Percentiles rank a stretch among this genome's conserved stretches.
Evolutionary conservation across 306 rosid genomes (phyloP).

Genomic region (Cyamopsis tetragonoloba): DNA sequence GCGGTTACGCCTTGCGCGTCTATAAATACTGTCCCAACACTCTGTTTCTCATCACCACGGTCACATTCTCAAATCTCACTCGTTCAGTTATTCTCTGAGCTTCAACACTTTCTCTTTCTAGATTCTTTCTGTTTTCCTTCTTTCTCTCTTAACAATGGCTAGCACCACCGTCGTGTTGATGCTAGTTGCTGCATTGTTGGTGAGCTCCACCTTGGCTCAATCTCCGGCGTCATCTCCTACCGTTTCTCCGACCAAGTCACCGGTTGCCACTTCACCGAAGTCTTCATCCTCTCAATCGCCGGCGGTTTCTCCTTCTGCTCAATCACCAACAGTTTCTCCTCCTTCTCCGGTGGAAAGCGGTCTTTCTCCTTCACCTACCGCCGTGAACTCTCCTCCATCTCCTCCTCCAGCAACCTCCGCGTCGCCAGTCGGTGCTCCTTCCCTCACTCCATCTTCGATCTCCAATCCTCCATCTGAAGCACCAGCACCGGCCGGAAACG

Average conservation of each 20-base stretch:
- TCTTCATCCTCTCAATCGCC: conserved; percentile 29
- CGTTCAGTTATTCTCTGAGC: not conserved
- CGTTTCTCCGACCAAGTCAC: conserved; percentile 16
- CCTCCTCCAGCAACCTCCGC: conserved; percentile 24
- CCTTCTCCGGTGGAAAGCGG: conserved; percentile 4
- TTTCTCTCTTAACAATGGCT: conserved; percentile 39
- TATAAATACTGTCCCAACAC: conserved; percentile 27
- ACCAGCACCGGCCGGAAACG: not conserved
- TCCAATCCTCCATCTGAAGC: conserved; percentile 24
- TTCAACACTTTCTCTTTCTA: not conserved
- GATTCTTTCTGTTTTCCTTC: not conserved
- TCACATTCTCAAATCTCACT: not conserved
- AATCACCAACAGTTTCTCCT: conserved; percentile 22
- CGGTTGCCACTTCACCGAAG: not conserved
- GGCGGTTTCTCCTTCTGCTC: not conserved
- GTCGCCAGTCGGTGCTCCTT: conserved; percentile 18
- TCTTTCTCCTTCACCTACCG: conserved; percentile 32
- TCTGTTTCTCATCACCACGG: not conserved
- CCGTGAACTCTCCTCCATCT: conserved; percentile 38
- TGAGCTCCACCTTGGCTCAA: conserved; percentile 34
- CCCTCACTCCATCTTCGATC: conserved; percentile 34
- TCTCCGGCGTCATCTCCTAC: conserved; percentile 45
- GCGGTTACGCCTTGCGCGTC: not conserved
- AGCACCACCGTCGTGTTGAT: conserved; percentile 14
- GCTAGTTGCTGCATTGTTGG: conserved; percentile 34